These are phyloP conservation scores for Hyaloscypha bicolor DNA, from an alignment of 495 filamentous ascomycete species.

Conservation along the genomic window DNA sequence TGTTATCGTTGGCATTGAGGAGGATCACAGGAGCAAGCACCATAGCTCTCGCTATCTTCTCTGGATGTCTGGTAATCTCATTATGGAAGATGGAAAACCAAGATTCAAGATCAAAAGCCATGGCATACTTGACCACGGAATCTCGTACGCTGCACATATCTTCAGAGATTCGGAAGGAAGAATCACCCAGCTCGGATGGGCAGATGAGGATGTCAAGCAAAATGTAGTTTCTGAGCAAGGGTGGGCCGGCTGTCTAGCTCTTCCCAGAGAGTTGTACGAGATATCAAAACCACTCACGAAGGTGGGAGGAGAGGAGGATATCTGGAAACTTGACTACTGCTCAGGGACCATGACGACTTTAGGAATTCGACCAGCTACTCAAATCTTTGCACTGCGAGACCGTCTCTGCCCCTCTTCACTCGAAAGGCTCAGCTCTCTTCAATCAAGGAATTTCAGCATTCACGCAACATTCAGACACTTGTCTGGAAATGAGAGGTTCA, in stretches of 20 bases:
- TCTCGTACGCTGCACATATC: conserved; percentile 26
- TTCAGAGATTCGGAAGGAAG: conserved; percentile 26
- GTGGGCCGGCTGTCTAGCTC: conserved; percentile 28
- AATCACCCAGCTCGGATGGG: conserved; percentile 27
- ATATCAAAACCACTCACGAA: conserved; percentile 19
- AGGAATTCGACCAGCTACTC: conserved; percentile 30
- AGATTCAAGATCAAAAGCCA: conserved; percentile 27
- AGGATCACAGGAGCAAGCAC: conserved; percentile 13
- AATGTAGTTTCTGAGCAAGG: conserved; percentile 18
- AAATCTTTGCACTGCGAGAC: conserved; percentile 24
- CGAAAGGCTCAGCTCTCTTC: conserved; percentile 26
- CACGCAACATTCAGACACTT: conserved; percentile 34
- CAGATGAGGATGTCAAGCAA: conserved; percentile 23
- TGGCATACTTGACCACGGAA: conserved; percentile 24
- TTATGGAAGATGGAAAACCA: conserved; percentile 23
- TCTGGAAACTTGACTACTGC: conserved; percentile 20
- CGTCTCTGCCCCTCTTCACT: conserved; percentile 22
- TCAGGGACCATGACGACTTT: conserved; percentile 25
- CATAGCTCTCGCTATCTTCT: conserved; percentile 21
- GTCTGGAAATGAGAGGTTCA: conserved; percentile 29
- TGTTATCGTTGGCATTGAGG: conserved; percentile 27
- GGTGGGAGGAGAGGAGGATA: background rate
- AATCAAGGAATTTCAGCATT: conserved; percentile 28
- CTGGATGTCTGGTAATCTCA: conserved; percentile 26
- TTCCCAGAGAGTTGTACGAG: conserved; percentile 27